phyloP scores from a whole-genome alignment of 495 filamentous ascomycete species.

The Xylaria acuta region DNA sequence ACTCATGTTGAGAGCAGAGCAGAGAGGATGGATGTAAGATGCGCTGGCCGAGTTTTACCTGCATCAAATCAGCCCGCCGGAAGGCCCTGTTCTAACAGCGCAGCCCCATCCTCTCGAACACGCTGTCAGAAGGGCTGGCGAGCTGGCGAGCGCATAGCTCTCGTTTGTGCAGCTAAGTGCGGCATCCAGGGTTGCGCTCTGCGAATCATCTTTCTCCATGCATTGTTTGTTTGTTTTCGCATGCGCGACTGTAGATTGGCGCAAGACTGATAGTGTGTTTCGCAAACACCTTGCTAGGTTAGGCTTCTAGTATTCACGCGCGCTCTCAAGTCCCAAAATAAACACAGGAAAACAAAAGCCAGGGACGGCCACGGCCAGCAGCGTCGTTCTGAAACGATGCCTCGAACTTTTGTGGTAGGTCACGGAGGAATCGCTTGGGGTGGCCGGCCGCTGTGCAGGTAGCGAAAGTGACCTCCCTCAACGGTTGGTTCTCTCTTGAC shows the following conservation, averaged over 20 bases:
- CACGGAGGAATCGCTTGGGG: slow-evolving; percentile 4
- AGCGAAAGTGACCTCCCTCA: not conserved
- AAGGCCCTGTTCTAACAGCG: slow-evolving; percentile 38
- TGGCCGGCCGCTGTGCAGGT: not conserved
- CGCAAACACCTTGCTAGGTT: slow-evolving; percentile 39
- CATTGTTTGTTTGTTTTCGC: slow-evolving; percentile 41
- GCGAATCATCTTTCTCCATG: slow-evolving; percentile 38
- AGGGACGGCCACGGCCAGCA: slow-evolving; percentile 31
- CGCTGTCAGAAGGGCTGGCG: slow-evolving; percentile 34
- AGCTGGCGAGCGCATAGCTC: slow-evolving; percentile 30
- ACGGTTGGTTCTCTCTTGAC: slow-evolving; percentile 36
- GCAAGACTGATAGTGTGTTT: slow-evolving; percentile 29
- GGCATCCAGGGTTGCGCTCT: slow-evolving; percentile 39
- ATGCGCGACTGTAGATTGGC: slow-evolving; percentile 39
- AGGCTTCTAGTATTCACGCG: slow-evolving; percentile 31
- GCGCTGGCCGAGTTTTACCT: slow-evolving; percentile 45
- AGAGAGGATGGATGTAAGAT: slow-evolving; percentile 39
- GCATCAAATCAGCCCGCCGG: slow-evolving; percentile 44
- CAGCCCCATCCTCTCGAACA: slow-evolving; percentile 39
- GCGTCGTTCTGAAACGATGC: slow-evolving; percentile 31
- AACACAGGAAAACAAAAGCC: slow-evolving; percentile 32
- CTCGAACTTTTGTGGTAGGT: slow-evolving; percentile 21
- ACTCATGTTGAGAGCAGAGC: slow-evolving; percentile 25
- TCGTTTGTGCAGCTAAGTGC: slow-evolving; percentile 38
- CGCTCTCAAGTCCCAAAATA: slow-evolving; percentile 32